These are phyloP conservation scores for Wickerhamiella pararugosa DNA, from an alignment of 1,139 yeast species.

Conservation along the genomic window DNA sequence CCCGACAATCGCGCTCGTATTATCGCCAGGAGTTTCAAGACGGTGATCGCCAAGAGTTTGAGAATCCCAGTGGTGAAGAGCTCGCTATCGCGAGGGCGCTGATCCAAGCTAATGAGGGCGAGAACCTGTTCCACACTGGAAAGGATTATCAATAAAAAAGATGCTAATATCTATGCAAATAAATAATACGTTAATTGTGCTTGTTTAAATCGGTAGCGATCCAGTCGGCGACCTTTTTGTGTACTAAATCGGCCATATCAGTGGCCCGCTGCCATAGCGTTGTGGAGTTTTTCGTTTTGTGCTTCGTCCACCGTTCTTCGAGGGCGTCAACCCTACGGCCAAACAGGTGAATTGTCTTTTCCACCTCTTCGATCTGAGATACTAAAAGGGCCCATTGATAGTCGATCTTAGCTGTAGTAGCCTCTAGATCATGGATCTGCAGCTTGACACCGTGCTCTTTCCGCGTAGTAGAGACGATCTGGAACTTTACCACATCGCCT, in stretches of 20 bases:
- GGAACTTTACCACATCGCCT: constrained; percentile 14
- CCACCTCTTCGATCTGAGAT: constrained; percentile 67
- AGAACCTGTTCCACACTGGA: no score
- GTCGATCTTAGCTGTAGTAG: constrained; percentile 57
- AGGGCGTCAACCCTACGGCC: constrained; percentile 16
- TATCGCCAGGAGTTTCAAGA: no score
- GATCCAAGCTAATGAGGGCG: constrained; percentile 41
- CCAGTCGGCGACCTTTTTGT: no score
- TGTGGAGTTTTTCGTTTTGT: no score
- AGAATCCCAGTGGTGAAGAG: constrained; percentile 33
- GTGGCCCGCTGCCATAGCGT: not conserved
- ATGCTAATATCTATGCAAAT: no score
- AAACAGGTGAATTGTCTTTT: constrained; percentile 47
- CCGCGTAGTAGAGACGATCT: constrained; percentile 25
- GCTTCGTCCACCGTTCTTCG: constrained; percentile 9
- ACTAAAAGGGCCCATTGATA: constrained; percentile 66
- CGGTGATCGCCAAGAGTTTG: constrained; percentile 29
- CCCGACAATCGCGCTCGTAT: no score
- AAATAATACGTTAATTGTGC: no score
- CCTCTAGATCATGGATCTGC: constrained; percentile 48
- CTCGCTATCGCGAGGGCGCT: constrained; percentile 53
- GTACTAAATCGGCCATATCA: not conserved
- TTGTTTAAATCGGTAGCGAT: no score
- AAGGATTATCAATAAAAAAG: no score
- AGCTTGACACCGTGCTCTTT: constrained; percentile 28